phyloP scores from a whole-genome alignment of 768 basidiomycete species.

The Gelatoporia subvermispora region DNA sequence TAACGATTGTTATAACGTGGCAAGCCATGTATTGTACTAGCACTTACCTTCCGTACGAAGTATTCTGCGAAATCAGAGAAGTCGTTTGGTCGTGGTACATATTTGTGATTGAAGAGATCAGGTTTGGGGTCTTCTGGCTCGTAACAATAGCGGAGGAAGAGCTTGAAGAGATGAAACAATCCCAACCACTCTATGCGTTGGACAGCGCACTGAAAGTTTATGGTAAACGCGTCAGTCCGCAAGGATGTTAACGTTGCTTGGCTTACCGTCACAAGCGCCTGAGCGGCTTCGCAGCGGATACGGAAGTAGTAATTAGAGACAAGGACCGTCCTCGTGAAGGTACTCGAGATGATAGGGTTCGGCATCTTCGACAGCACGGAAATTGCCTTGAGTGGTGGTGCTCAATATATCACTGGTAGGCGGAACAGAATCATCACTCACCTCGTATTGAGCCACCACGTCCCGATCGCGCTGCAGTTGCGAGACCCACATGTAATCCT shows the following conservation, averaged over 20 bases:
- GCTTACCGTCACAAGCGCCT: slow-evolving; percentile 76
- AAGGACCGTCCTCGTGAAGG: slow-evolving; percentile 87
- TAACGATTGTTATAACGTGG: not conserved
- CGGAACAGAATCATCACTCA: slow-evolving; percentile 28
- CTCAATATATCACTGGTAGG: not conserved
- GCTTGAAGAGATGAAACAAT: slow-evolving; percentile 91
- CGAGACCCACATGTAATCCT: slow-evolving; percentile 98
- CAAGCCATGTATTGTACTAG: not conserved
- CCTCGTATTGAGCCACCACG: slow-evolving; percentile 96
- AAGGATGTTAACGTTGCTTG: not conserved
- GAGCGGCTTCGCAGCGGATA: slow-evolving; percentile 90
- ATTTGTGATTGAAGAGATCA: slow-evolving; percentile 81
- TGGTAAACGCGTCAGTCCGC: slow-evolving; percentile 2
- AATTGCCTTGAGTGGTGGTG: slow-evolving; percentile 60
- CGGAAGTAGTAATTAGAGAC: slow-evolving; percentile 96
- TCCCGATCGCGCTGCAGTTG: slow-evolving; percentile 94
- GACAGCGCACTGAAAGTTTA: slow-evolving; percentile 66
- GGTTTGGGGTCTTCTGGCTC: slow-evolving; percentile 78
- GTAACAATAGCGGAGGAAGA: slow-evolving; percentile 88
- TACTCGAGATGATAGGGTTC: slow-evolving; percentile 83
- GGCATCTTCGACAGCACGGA: slow-evolving; percentile 78
- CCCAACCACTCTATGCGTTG: slow-evolving; percentile 82
- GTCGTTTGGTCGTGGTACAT: slow-evolving; percentile 93
- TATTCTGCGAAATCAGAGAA: slow-evolving; percentile 91
- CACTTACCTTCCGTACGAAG: slow-evolving; percentile 84